Conservation (phyloP, 2,329 filamentous ascomycete species). For the Pyricularia sp. region DNA sequence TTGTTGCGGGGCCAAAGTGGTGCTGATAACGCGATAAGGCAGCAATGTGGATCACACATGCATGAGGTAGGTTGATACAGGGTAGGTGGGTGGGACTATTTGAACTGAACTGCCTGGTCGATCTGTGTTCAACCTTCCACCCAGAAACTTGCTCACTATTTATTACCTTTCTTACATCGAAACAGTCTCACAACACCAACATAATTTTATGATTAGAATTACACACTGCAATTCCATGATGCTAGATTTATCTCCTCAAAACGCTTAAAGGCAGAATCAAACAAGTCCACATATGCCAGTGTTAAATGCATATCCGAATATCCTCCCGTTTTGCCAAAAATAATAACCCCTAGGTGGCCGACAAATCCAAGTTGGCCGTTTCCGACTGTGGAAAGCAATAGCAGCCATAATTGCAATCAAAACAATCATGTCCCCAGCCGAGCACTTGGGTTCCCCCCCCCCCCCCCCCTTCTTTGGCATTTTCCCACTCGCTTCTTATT, state of each 20-base stretch:
- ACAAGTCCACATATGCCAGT: not conserved
- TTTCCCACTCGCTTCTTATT: too few relatives aligned
- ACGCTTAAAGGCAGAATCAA: not conserved
- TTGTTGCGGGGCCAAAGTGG: not conserved
- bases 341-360: not conserved
- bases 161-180: not conserved
- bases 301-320: not conserved
- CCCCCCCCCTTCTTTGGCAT: too few relatives aligned
- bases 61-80: not conserved
- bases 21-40: not conserved
- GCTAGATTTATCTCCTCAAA: not conserved
- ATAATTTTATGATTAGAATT: too few relatives aligned
- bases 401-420: not conserved
- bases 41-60: not conserved
- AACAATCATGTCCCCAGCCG: not conserved
- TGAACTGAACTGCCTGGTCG: too few relatives aligned
- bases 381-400: not conserved
- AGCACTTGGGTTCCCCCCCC: not conserved
- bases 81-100: not conserved
- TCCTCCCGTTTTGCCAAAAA: not conserved
- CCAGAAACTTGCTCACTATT: too few relatives aligned
- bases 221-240: not conserved
- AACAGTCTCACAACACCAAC: not conserved
- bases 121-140: too few relatives aligned
- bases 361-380: not conserved